Evolutionary conservation across 164 flowering plant species (phyloP).

Genomic region (Macadamia integrifolia): DNA sequence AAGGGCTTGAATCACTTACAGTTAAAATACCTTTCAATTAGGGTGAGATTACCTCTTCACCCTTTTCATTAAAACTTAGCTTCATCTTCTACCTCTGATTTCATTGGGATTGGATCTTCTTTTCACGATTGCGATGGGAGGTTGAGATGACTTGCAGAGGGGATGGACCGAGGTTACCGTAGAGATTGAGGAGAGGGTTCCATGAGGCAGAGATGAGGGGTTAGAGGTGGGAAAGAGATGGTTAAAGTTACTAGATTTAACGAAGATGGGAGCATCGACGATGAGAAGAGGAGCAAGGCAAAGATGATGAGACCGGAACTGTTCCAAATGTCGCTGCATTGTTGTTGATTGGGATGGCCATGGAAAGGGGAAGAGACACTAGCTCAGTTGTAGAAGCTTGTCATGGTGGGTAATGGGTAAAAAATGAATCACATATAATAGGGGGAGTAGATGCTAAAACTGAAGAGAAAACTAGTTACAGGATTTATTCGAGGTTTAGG

Average conservation of each 20-base stretch:
- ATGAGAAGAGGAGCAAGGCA: background rate
- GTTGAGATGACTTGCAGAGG: constrained; percentile 9
- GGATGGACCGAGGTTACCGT: constrained; percentile 20
- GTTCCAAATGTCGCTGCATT: constrained; percentile 26
- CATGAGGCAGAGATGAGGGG: constrained; percentile 16
- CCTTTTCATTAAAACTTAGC: too few species aligned
- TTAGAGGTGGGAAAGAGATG: background rate
- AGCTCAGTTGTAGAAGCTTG: too few species aligned
- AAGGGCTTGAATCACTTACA: too few species aligned
- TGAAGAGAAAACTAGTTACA: too few species aligned
- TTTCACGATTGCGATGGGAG: background rate
- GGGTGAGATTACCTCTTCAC: too few species aligned
- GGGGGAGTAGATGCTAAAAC: too few species aligned
- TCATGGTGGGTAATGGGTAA: too few species aligned
- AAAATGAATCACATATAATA: too few species aligned
- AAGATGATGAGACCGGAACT: background rate
- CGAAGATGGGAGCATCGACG: background rate
- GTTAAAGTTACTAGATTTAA: too few species aligned
- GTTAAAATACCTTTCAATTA: too few species aligned
- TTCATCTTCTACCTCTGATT: too few species aligned
- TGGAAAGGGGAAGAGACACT: background rate
- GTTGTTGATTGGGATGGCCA: constrained; percentile 23
- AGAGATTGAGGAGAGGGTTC: constrained; percentile 21
- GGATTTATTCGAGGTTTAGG: too few species aligned
- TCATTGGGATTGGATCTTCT: background rate